Conservation (phyloP, 179 eudicot species). For the Gypsophila paniculata region DNA sequence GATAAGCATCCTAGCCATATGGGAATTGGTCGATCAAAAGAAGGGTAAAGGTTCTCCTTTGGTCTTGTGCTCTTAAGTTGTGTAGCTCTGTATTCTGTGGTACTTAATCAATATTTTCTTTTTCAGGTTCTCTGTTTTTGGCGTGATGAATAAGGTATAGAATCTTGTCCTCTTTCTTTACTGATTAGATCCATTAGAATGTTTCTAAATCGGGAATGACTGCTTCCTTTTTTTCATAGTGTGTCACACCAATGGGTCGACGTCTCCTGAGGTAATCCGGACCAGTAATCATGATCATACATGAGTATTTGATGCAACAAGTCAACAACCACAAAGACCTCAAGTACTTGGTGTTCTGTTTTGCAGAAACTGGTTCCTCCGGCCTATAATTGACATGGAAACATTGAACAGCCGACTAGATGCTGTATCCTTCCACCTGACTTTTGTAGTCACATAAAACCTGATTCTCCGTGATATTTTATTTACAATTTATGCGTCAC, state of each 20-base stretch:
- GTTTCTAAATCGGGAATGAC: constrained; percentile 15
- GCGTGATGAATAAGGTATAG: constrained; percentile 93
- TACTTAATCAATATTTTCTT: neutral
- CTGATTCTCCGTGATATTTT: neutral
- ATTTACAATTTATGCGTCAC: constrained; percentile 1
- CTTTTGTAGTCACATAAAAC: neutral
- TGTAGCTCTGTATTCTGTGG: neutral
- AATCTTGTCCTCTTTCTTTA: constrained; percentile 11
- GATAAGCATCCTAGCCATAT: constrained; percentile 99
- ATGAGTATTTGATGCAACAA: constrained; percentile 15
- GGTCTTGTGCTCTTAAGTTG: neutral
- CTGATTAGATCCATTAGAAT: neutral
- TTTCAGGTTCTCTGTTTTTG: constrained; percentile 89
- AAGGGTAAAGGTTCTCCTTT: constrained; percentile 61
- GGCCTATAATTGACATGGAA: constrained; percentile 82
- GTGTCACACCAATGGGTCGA: constrained; percentile 92
- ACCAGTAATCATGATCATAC: constrained; percentile 10
- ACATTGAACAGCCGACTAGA: constrained; percentile 68
- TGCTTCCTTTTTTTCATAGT: constrained; percentile 42
- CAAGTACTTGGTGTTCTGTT: constrained; percentile 24
- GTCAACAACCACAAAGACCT: constrained; percentile 6
- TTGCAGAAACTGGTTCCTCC: constrained; percentile 87
- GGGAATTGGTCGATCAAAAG: constrained; percentile 98
- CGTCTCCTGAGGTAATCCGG: constrained; percentile 71
- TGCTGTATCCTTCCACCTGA: constrained; percentile 70